These are phyloP conservation scores for Phytophthora colocasiae DNA, from an alignment of 352 stramenopile genomes.

Conservation along the genomic window DNA sequence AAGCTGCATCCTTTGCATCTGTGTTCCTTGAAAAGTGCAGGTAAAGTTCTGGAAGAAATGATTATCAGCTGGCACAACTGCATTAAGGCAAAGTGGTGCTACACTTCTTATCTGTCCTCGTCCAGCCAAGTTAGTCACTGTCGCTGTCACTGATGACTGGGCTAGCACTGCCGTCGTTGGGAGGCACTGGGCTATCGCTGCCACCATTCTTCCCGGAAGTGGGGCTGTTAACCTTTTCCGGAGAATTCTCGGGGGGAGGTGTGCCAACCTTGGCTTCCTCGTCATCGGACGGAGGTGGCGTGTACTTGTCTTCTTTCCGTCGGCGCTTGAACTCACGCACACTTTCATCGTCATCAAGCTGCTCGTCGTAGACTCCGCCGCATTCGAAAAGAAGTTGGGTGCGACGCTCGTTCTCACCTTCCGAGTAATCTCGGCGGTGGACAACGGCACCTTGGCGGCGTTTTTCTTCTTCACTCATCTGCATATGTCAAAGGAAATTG, in stretches of 20 bases:
- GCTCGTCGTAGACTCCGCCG: slow-evolving; percentile 72
- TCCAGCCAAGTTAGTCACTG: slow-evolving; percentile 57
- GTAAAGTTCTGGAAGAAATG: not conserved
- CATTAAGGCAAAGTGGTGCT: slow-evolving; percentile 11
- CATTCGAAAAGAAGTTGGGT: slow-evolving; percentile 68
- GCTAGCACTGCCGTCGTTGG: slow-evolving; percentile 54
- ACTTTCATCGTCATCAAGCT: slow-evolving; percentile 68
- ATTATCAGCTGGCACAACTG: slow-evolving; percentile 12
- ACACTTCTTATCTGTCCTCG: slow-evolving; percentile 17
- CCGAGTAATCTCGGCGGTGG: slow-evolving; percentile 75
- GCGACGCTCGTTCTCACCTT: slow-evolving; percentile 66
- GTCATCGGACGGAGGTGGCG: slow-evolving; percentile 31
- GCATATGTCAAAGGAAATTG: not conserved
- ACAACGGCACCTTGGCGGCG: slow-evolving; percentile 80
- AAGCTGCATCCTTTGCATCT: slow-evolving; percentile 1
- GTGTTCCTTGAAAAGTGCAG: too few relatives aligned
- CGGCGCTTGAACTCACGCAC: slow-evolving; percentile 72
- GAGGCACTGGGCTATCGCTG: slow-evolving; percentile 31
- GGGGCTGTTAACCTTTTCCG: slow-evolving; percentile 30
- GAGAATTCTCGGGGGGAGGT: slow-evolving; percentile 30
- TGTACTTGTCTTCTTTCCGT: slow-evolving; percentile 41
- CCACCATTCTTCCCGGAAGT: slow-evolving; percentile 30
- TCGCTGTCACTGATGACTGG: slow-evolving; percentile 84
- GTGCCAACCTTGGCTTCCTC: slow-evolving; percentile 58
- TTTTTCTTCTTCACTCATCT: slow-evolving; percentile 80